Evolutionary conservation across 2,329 filamentous ascomycete species (phyloP).

Genomic region (Bipolaris gigantea): DNA sequence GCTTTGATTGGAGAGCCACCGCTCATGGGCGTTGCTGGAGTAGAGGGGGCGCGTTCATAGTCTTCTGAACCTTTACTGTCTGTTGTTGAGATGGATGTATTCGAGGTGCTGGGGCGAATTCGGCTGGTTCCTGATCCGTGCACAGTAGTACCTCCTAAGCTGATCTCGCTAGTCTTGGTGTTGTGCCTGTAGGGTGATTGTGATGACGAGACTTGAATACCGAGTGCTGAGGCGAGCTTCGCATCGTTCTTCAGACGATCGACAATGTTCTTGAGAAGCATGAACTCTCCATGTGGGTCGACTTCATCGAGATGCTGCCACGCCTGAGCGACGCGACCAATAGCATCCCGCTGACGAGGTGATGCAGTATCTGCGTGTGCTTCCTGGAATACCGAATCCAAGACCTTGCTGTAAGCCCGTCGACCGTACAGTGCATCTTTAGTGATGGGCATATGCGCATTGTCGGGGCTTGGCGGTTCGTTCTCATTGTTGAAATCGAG

Average conservation of each 20-base stretch:
- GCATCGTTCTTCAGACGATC: constrained; percentile 71
- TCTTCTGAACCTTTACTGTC: constrained; percentile 27
- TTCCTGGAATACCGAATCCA: constrained; percentile 84
- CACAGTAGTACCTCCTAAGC: constrained; percentile 39
- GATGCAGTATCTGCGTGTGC: constrained; percentile 76
- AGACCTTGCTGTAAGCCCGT: constrained; percentile 75
- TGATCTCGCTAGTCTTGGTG: constrained; percentile 37
- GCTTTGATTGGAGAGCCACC: constrained; percentile 53
- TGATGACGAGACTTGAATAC: constrained; percentile 39
- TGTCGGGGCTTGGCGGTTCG: constrained; percentile 52
- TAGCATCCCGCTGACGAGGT: constrained; percentile 75
- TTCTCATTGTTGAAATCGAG: constrained; percentile 62
- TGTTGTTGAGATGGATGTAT: constrained; percentile 17
- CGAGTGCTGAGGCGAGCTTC: constrained; percentile 59
- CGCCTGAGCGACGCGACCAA: constrained; percentile 81
- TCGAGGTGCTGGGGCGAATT: constrained; percentile 36
- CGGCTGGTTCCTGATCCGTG: constrained; percentile 40
- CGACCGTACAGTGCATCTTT: constrained; percentile 85
- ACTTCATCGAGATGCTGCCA: constrained; percentile 81
- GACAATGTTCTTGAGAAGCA: constrained; percentile 77
- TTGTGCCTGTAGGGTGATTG: constrained; percentile 35
- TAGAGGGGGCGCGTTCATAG: constrained; percentile 22
- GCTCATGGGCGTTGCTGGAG: constrained; percentile 33
- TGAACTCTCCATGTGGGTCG: constrained; percentile 87
- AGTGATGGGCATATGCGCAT: constrained; percentile 56